Base-by-base conservation (phyloP, 2,329 filamentous ascomycete genomes). In the Paecilomyces dactylethromorphus region DNA sequence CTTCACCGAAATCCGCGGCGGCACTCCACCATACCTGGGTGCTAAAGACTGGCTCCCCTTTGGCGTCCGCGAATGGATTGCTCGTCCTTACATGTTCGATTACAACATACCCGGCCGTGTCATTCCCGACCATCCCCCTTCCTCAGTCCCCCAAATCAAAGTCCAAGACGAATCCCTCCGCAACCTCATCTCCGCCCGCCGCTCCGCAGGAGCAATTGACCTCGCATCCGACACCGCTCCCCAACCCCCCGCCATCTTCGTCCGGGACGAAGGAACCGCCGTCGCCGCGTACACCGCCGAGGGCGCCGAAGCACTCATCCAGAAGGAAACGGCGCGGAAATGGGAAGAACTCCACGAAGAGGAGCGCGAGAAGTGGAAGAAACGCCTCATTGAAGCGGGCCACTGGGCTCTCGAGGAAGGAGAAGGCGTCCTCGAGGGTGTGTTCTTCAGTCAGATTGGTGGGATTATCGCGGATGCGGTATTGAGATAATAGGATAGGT, bases 321-420 rank as follows among this genome's bases (percentile, higher is more conserved):
- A 62, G 21, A 45, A 54, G 18, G 60, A 66, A 51, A 61, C 66
- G 10, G 54, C 61, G 33, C 65, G 65, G 72, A 78, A 81, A 57
- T 95, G 90, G 90, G 86, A 91, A 59, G 84, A 92, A 60, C 74
- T 96, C 52, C 78, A 79, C 5, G 77, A 81, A 12, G 75, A 83
- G 57, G 84, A 92, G 72, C 84, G 84, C 70, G 76, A 79, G 56
- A 76, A 79, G 18, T 95, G 91, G 91, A 91, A 86, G 75, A 74
- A 82, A 64, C 84, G 82, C 68, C 79, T 95, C 35, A 79, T 79
- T 58, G 81, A 87, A 57, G 87, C 89, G 0, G 91, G 91, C 0
- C 84, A 91, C 63, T 95, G 90, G 91, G 84, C 84, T n/a, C 86
- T 87, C 69, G 81, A 84, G 39, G 89, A 93, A 79, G 89, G 90